Evolutionary conservation across 1,284 basidiomycete genomes (phyloP), one percentile per base, ranked within the genome.

Genomic region (Austropuccinia psidii): DNA sequence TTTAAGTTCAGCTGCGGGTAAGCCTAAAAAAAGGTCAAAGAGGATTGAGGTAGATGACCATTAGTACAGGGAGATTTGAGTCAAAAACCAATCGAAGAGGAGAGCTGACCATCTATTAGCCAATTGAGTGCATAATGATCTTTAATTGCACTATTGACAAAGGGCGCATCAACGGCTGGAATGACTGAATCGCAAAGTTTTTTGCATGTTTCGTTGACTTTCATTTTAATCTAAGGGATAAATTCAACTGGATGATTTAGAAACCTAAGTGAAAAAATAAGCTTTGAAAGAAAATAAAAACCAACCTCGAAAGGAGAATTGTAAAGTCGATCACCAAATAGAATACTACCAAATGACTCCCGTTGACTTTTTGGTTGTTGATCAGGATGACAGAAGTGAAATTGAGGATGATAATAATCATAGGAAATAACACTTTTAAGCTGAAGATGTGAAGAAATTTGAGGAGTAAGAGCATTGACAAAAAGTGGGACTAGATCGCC

Each of bases 321-420:
- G 82, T 94, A 92, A 79, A 98, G 93, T 75, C 95, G 86, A 83
- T 98, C 95, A 35, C 95, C 95, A 78, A 97, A 97, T 17, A 98
- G 83, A 76, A 96, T 93, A 35, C 91, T 92, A 4, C 95, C 95
- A 31, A 98, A 83, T 1, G 89, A 90, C 81, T 96, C 94, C 15
- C 90, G 87, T 79, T 93, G 88, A 77, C 88, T 87, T 79, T 87
- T 82, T 1, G 64, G 64, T 0, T 89, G 87, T 4, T 91, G 91
- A 7, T 84, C 87, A 6, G 95, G 95, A 76, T 85, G 79, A 80
- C 95, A 98, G 81, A 98, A 98, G 76, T 88, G 88, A 77, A 98
- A 90, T 52, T 84, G 83, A 1, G 88, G 86, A 78, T 92, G 87
- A 82, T 95, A 95, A 81, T 93, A 95, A 81, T 95, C 91, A 41